Percentiles rank a stretch among this genome's conserved stretches.
phyloP scores from a whole-genome alignment of 2,329 filamentous ascomycete genomes.

The Apiospora malaysiana region DNA sequence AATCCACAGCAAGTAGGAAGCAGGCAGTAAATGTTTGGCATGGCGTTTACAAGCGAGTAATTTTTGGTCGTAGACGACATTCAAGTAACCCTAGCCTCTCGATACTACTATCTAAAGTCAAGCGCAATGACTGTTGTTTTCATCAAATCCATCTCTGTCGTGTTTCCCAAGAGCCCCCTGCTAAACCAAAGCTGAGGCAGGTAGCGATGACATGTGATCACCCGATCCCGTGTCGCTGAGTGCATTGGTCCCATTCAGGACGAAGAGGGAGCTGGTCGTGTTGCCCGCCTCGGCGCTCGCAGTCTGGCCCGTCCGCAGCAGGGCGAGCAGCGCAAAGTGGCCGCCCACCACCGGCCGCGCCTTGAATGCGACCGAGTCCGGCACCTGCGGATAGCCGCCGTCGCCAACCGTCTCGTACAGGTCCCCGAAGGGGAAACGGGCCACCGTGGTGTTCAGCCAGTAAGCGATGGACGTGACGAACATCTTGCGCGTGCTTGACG shows the following conservation, averaged over 20 bases:
- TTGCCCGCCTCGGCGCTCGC: conserved; percentile 22
- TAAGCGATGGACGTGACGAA: conserved; percentile 68
- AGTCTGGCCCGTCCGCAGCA: conserved; percentile 42
- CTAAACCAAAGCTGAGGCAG: no score
- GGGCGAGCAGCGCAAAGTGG: conserved; percentile 71
- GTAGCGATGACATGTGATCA: neutral
- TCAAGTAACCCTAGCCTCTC: no score
- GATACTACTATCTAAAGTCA: no score
- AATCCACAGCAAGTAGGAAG: no score
- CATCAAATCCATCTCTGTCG: no score
- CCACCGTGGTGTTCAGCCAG: conserved; percentile 74
- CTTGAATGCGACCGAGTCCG: conserved; percentile 65
- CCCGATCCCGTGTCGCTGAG: neutral
- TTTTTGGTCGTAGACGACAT: no score
- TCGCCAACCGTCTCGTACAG: conserved; percentile 69
- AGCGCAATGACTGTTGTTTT: no score
- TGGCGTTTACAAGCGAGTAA: no score
- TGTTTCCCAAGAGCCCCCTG: no score
- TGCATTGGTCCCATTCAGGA: conserved; percentile 5
- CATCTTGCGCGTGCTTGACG: conserved; percentile 58
- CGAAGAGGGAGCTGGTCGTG: neutral
- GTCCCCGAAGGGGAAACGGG: conserved; percentile 69
- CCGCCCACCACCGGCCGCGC: conserved; percentile 76
- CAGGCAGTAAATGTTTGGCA: no score
- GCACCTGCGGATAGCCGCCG: conserved; percentile 56